phyloP scores from a whole-genome alignment of 2,329 filamentous ascomycete species.

The Stachybotrys chartarum region DNA sequence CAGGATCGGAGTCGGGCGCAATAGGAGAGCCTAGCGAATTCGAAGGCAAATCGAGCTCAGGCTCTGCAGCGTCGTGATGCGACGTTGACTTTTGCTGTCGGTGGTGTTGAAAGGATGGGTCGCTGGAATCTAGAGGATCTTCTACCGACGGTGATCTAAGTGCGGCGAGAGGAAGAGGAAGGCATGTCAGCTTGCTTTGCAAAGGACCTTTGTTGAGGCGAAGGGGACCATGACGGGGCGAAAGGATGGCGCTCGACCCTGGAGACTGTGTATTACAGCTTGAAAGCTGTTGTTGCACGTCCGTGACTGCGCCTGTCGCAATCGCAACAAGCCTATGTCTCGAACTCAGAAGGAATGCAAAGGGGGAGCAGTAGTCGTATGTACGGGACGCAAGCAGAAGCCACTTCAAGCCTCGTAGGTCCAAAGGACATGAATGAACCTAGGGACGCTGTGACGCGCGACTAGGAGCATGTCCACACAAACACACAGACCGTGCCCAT shows the following conservation, averaged over 20 bases:
- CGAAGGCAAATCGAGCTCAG: not conserved
- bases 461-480: not conserved
- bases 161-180: not conserved
- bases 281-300: not conserved
- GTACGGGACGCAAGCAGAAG: no score
- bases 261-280: not conserved
- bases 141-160: not conserved
- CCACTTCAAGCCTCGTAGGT: not conserved
- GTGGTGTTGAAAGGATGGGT: not conserved
- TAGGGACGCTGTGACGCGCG: conserved; percentile 7
- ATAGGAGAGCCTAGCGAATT: not conserved
- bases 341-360: not conserved
- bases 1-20: not conserved
- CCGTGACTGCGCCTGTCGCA: not conserved
- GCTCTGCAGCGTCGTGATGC: not conserved
- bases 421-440: conserved; percentile 1
- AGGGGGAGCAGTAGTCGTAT: not conserved
- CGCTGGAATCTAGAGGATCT: not conserved
- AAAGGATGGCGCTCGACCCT: not conserved
- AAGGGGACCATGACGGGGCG: not conserved
- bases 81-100: not conserved
- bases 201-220: not conserved
- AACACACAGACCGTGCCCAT: not conserved
- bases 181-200: not conserved
- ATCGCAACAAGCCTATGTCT: not conserved